Percentiles rank a stretch among this genome's conserved stretches.
phyloP scores from a whole-genome alignment of 2,329 filamentous ascomycete species.

The Colletotrichum sp. region DNA sequence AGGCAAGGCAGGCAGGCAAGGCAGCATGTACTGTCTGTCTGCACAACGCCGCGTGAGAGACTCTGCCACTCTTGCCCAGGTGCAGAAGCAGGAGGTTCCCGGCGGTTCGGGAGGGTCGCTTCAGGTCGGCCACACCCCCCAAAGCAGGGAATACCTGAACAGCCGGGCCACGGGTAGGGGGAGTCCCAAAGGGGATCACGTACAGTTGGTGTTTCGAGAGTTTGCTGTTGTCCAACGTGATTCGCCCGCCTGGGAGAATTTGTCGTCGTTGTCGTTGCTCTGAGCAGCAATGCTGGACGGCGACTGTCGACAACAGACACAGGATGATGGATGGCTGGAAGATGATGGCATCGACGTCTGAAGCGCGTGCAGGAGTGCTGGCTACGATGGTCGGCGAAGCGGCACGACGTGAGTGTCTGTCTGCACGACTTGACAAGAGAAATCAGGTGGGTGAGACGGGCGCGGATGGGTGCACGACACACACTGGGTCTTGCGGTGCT shows the following conservation, averaged over 20 bases:
- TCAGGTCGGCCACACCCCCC: conserved; percentile 24
- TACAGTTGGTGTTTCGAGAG: conserved; percentile 48
- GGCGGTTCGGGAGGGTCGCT: conserved; percentile 26
- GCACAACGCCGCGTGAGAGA: not conserved
- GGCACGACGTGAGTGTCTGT: not conserved
- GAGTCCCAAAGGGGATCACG: conserved; percentile 38
- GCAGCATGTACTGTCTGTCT: conserved; percentile 18
- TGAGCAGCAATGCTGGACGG: not conserved
- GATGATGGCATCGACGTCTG: conserved; percentile 9
- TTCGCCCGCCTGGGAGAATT: conserved; percentile 20
- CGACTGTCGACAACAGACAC: not conserved
- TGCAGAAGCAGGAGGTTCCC: conserved; percentile 26
- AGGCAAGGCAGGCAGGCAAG: conserved; percentile 7
- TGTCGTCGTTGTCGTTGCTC: conserved; percentile 13
- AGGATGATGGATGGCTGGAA: not conserved
- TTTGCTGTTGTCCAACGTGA: conserved; percentile 28
- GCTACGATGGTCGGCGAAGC: conserved; percentile 1
- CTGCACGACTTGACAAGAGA: not conserved
- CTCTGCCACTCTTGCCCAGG: conserved; percentile 27
- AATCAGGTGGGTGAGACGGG: conserved; percentile 11
- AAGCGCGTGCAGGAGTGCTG: not conserved
- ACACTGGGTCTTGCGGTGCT: conserved; percentile 15
- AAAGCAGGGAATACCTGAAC: conserved; percentile 32
- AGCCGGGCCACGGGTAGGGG: conserved; percentile 36
- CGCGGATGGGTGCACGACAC: conserved; percentile 18